Base-by-base conservation (phyloP, 2,329 filamentous ascomycete species). In the Polychaeton citri region DNA sequence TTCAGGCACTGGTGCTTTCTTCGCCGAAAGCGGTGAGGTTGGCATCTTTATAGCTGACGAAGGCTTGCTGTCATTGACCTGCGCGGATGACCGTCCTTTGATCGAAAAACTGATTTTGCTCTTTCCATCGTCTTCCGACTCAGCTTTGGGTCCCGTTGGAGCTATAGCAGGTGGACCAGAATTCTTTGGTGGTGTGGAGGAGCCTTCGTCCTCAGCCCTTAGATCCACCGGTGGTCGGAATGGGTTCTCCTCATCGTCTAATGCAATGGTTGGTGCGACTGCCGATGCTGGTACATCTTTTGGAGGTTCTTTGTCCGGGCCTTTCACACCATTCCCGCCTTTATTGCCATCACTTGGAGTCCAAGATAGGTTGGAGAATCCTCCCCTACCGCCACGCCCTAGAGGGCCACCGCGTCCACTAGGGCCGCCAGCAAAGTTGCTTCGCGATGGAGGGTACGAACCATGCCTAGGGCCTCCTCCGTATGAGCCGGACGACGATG, bases 51-150 rank as follows among this genome's bases (percentile, higher is more conserved):
- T 38, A 32, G 30, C 10, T 15, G 13, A 17, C 7, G 24, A 28
- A 15, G 12, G 24, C 15, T 28, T 28, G 15, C 15, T 28, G 12
- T 28, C 24, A 10, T 28, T 10, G 15, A 15, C 24, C 12, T 28
- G 3, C 15, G 12, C 24, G 15, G 24, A 28, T 28, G 24, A 70
- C 30, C 80, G 72, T 7, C 78, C 72, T 55, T 95, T 95, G 59
- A 96, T 85, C 1, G 86, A 85, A 57, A 96, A 96, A 55, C 85
- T 92, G 52, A 95, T 92, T 60, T 88, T 90, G 28, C 47, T 50
- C 40, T 55, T 58, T 13, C 45, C 43, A 17, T 39, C 43, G 28
- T 53, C 53, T 6, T 44, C 43, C 21, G 48, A 43, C 4, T 38
- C 60, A 26, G 72, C 64, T 38, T 72, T 71, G 20, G 43, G 44